Conservation (phyloP, 495 filamentous ascomycete genomes). For the Penicillium cosmopolitanum region DNA sequence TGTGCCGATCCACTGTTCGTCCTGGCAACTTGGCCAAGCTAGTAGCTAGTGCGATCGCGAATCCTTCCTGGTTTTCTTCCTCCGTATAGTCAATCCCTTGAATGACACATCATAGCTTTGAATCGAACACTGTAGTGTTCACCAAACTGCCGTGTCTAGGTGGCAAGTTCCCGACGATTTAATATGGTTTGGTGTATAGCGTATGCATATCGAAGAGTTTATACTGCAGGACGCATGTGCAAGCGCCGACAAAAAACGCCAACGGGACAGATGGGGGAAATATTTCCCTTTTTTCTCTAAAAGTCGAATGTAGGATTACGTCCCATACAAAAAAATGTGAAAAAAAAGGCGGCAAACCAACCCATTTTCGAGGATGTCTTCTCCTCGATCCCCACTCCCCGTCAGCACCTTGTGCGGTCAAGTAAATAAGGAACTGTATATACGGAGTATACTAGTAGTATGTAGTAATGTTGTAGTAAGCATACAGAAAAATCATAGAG, state of each 20-base stretch:
- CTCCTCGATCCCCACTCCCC: background rate
- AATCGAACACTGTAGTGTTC: background rate
- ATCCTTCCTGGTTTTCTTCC: background rate
- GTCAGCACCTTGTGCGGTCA: slow-evolving; percentile 1
- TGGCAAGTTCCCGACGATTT: background rate
- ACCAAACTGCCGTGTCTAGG: background rate
- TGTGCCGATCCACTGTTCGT: slow-evolving; percentile 6
- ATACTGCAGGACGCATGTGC: slow-evolving; percentile 1
- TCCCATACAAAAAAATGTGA: no score
- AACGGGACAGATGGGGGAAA: no score
- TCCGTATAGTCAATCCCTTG: background rate
- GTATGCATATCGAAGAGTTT: background rate
- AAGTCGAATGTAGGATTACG: background rate
- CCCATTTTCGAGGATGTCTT: background rate
- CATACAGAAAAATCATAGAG: background rate
- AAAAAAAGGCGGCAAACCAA: background rate
- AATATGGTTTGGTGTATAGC: background rate
- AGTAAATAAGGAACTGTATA: background rate
- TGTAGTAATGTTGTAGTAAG: no score
- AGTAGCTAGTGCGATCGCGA: slow-evolving; percentile 2
- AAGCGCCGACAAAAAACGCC: background rate
- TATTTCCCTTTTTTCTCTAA: no score
- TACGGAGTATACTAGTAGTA: background rate
- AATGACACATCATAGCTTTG: background rate
- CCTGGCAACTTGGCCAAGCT: background rate